Percentiles rank a stretch among this genome's conserved stretches.
Evolutionary conservation across 192 early-diverging fungal species (phyloP).

Genomic region (Oehlia diaphana): DNA sequence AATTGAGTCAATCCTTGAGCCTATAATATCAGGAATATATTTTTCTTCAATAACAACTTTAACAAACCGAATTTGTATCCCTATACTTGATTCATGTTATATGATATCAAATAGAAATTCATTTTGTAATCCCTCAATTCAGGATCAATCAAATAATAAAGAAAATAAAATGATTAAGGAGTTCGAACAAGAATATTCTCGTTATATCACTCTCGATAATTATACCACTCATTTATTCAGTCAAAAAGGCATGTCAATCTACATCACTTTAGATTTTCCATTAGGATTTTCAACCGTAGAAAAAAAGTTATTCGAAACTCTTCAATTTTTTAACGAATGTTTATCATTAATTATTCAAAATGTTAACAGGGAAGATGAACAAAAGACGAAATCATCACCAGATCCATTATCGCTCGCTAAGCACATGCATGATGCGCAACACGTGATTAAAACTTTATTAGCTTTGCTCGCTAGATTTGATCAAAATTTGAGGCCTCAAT

Average conservation of each 20-base stretch:
- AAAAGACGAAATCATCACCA: neutral
- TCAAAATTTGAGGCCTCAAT: neutral
- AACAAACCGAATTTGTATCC: slow-evolving; percentile 38
- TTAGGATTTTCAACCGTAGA: slow-evolving; percentile 34
- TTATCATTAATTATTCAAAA: slow-evolving; percentile 4
- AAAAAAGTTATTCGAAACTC: slow-evolving; percentile 11
- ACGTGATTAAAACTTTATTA: slow-evolving; percentile 40
- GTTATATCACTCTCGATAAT: slow-evolving; percentile 5
- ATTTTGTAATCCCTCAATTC: too few species aligned
- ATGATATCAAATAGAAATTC: neutral
- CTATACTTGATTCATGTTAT: slow-evolving; percentile 30
- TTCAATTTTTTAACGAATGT: slow-evolving; percentile 28
- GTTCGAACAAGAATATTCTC: slow-evolving; percentile 19
- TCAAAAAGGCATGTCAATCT: slow-evolving; percentile 39
- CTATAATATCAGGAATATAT: slow-evolving; percentile 36
- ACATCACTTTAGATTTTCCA: slow-evolving; percentile 35
- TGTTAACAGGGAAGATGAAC: neutral
- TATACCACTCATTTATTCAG: slow-evolving; percentile 15
- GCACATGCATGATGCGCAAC: slow-evolving; percentile 38
- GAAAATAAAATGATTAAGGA: slow-evolving; percentile 11
- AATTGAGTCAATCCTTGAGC: slow-evolving; percentile 30
- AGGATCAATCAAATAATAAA: neutral
- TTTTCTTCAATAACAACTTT: slow-evolving; percentile 36
- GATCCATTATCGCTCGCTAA: slow-evolving; percentile 23
- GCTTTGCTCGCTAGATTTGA: slow-evolving; percentile 34